phyloP scores from a whole-genome alignment of 768 basidiomycete genomes.

The Kondoa subrosea region DNA sequence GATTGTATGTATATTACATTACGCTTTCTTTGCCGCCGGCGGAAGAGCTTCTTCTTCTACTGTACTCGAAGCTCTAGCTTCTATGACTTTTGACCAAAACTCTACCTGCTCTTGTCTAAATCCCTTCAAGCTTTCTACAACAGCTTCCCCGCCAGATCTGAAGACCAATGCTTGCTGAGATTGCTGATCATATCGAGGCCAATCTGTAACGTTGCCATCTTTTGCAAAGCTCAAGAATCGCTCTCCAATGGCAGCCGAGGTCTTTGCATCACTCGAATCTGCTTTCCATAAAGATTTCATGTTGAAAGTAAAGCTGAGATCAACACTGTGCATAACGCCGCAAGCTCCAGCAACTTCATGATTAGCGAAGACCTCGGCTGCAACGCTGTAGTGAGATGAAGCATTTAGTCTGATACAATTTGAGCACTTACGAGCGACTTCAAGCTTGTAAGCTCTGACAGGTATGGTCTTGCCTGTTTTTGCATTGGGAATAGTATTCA shows the following conservation, averaged over 20 bases:
- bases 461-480: background rate
- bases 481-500: background rate
- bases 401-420: background rate
- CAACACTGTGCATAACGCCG: background rate
- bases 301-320: background rate
- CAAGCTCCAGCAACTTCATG: background rate
- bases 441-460: background rate
- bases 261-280: background rate
- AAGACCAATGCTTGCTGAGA: background rate
- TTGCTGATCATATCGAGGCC: background rate
- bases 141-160: background rate
- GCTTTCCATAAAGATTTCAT: background rate
- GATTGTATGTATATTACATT: no score
- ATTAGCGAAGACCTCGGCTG: background rate
- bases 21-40: no score
- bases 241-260: background rate
- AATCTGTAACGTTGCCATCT: background rate
- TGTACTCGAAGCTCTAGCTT: background rate
- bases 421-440: background rate
- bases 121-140: background rate
- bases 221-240: background rate
- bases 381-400: background rate
- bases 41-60: background rate
- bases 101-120: background rate
- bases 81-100: background rate